A percentile compares a stretch with the other conserved stretches of the same genome.
Evolutionary conservation across 1,139 yeast species (phyloP).

Genomic region (Torulaspora globosa): DNA sequence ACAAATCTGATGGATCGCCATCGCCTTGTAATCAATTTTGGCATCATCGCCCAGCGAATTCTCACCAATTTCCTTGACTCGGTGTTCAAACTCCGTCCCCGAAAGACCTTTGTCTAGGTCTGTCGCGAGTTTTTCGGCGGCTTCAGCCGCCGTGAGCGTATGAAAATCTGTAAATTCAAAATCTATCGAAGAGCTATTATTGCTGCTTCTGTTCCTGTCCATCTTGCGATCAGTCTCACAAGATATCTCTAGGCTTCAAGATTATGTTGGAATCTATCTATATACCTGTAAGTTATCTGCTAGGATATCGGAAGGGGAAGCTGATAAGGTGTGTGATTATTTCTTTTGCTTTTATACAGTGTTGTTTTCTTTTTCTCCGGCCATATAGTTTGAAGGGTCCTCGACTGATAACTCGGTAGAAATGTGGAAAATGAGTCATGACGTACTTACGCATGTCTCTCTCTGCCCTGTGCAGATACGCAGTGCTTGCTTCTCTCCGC

Average conservation of each 20-base stretch:
- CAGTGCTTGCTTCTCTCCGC: too few species aligned
- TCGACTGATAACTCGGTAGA: too few species aligned
- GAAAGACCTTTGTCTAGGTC: slow-evolving; percentile 57
- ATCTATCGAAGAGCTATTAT: slow-evolving; percentile 4
- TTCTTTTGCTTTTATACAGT: background rate
- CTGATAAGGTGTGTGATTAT: background rate
- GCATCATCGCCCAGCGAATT: slow-evolving; percentile 35
- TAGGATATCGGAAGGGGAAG: background rate
- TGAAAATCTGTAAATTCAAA: slow-evolving; percentile 19
- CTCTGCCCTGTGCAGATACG: too few species aligned
- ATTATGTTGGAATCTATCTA: background rate
- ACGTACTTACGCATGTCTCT: too few species aligned
- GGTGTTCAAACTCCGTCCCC: slow-evolving; percentile 66
- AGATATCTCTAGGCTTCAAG: background rate
- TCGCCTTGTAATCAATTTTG: slow-evolving; percentile 55
- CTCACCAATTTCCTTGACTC: slow-evolving; percentile 53
- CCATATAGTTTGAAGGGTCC: too few species aligned
- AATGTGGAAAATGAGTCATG: too few species aligned
- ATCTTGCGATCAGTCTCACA: background rate
- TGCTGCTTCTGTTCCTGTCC: background rate
- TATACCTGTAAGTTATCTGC: background rate
- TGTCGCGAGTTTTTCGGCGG: slow-evolving; percentile 59
- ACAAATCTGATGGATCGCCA: slow-evolving; percentile 75
- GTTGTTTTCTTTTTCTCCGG: too few species aligned
- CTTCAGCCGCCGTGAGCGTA: slow-evolving; percentile 55